phyloP scores from a whole-genome alignment of 331 rosid species.

The Acacia pycnantha region DNA sequence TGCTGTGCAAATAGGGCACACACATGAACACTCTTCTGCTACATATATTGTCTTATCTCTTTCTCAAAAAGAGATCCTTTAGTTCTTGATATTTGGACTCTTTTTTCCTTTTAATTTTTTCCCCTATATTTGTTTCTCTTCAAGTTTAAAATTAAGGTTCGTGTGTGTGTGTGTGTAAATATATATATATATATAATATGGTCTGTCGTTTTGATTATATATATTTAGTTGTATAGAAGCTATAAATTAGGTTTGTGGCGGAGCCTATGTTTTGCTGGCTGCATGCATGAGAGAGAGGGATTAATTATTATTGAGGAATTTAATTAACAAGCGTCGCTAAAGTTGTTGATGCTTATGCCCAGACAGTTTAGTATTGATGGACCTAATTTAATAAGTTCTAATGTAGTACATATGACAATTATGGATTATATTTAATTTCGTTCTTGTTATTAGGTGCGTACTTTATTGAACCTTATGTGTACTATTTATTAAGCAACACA shows the following conservation, averaged over 20 bases:
- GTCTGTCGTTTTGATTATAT: neutral
- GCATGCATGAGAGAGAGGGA: neutral
- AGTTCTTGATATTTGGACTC: neutral
- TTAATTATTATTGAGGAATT: neutral
- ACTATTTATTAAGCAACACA: too few relatives aligned
- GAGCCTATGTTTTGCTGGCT: neutral
- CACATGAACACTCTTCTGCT: slow-evolving; percentile 15
- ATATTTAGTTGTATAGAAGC: neutral
- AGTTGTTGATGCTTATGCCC: neutral
- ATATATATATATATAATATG: neutral
- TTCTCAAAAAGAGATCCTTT: neutral
- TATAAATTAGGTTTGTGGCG: neutral
- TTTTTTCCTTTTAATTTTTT: neutral
- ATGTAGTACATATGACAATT: neutral
- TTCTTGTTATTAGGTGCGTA: neutral
- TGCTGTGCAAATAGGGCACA: slow-evolving; percentile 38
- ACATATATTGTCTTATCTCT: neutral
- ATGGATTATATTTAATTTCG: neutral
- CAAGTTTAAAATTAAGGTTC: neutral
- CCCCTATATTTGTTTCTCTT: neutral
- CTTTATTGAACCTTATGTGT: neutral
- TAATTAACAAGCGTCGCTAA: neutral
- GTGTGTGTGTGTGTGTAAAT: too few relatives aligned
- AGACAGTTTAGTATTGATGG: neutral
- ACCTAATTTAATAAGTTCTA: neutral